A percentile compares a stretch with the other conserved stretches of the same genome.
Evolutionary conservation across 73 alveolate genomes (phyloP).

Genomic region (Paramecium primaurelia): DNA sequence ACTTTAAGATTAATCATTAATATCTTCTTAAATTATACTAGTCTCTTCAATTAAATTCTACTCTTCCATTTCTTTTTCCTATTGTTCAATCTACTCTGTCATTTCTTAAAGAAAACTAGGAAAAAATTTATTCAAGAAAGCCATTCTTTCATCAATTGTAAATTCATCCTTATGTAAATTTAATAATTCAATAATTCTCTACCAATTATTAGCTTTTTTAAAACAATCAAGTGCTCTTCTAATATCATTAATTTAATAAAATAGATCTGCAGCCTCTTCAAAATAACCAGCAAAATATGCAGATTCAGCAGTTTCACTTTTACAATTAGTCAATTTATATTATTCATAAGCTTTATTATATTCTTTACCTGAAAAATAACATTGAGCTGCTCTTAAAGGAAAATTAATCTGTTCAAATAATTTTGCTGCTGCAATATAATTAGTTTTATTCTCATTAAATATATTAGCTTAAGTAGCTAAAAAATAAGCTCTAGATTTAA

Average conservation of each 20-base stretch:
- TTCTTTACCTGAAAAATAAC: slow-evolving; percentile 74
- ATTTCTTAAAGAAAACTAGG: slow-evolving; percentile 75
- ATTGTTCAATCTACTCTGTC: slow-evolving; percentile 14
- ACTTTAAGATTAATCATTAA: slow-evolving; percentile 34
- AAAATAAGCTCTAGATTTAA: slow-evolving; percentile 68
- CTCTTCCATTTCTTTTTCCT: slow-evolving; percentile 57
- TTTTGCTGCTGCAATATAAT: slow-evolving; percentile 68
- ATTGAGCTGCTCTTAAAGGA: slow-evolving; percentile 76
- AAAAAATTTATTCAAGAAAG: slow-evolving; percentile 68
- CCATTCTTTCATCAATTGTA: slow-evolving; percentile 67
- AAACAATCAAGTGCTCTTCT: slow-evolving; percentile 58
- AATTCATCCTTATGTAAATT: slow-evolving; percentile 67
- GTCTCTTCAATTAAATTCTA: slow-evolving; percentile 45
- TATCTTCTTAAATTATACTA: slow-evolving; percentile 47
- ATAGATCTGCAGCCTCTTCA: slow-evolving; percentile 56
- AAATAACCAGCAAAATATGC: slow-evolving; percentile 48
- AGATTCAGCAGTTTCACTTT: slow-evolving; percentile 81
- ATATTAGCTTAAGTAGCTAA: slow-evolving; percentile 69
- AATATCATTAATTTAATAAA: slow-evolving; percentile 37
- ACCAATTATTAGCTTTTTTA: slow-evolving; percentile 49
- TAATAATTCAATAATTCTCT: slow-evolving; percentile 62
- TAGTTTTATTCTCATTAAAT: slow-evolving; percentile 52
- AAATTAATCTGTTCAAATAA: slow-evolving; percentile 52
- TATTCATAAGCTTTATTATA: slow-evolving; percentile 67
- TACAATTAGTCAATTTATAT: slow-evolving; percentile 47